Conservation (phyloP, 768 basidiomycete genomes). For the Amanita subjunquillea region DNA sequence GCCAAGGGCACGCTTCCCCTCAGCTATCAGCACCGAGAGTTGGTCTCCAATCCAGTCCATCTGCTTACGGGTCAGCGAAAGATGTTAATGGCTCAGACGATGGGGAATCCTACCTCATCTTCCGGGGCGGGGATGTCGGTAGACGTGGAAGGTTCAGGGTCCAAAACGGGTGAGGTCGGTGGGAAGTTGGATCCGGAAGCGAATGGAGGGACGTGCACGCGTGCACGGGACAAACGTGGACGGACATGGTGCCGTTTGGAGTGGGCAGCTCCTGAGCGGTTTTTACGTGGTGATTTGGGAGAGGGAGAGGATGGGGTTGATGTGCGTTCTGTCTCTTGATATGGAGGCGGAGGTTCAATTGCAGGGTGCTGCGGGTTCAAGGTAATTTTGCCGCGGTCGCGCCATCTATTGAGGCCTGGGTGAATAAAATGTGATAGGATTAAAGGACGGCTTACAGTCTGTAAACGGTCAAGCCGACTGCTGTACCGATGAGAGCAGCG, state of each 20-base stretch:
- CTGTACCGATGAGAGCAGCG: conserved; percentile 79
- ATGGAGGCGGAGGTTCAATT: conserved; percentile 19
- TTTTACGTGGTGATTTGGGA: neutral
- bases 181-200: conserved; percentile 15
- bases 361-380: conserved; percentile 16
- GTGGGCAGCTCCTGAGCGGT: neutral
- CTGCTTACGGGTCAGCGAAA: conserved; percentile 18
- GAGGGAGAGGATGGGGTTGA: neutral
- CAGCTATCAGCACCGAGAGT: conserved; percentile 59
- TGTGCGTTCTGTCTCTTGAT: conserved; percentile 12
- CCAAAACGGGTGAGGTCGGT: conserved; percentile 29
- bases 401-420: conserved; percentile 42
- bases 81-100: neutral
- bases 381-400: conserved; percentile 55
- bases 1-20: conserved; percentile 69
- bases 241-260: conserved; percentile 1
- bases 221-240: conserved; percentile 8
- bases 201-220: conserved; percentile 6
- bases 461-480: conserved; percentile 81
- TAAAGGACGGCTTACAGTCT: conserved; percentile 51
- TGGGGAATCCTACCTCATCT: conserved; percentile 27
- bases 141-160: conserved; percentile 7
- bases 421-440: neutral
- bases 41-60: conserved; percentile 81
- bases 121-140: conserved; percentile 18